A percentile compares a stretch with the other conserved stretches of the same genome.
phyloP scores from a whole-genome alignment of 148 eudicot species.

The Vaccinium myrtillus region DNA sequence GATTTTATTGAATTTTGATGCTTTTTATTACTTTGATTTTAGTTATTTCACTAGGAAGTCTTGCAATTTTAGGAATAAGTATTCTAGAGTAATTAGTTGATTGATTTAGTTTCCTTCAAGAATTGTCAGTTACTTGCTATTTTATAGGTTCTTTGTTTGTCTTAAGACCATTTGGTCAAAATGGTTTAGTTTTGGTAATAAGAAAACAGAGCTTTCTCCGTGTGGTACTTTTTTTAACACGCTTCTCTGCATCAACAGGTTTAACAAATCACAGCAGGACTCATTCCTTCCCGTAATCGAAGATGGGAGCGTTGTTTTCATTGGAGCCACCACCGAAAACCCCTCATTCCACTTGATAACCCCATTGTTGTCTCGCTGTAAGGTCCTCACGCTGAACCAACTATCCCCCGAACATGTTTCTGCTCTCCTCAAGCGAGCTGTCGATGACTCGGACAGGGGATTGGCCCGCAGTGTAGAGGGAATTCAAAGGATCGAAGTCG shows the following conservation, averaged over 20 bases:
- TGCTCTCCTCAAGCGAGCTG: slow-evolving; percentile 48
- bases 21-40: too few relatives aligned
- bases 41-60: too few relatives aligned
- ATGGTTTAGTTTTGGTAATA: too few relatives aligned
- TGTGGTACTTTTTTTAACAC: too few relatives aligned
- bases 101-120: too few relatives aligned
- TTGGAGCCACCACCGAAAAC: slow-evolving; percentile 94
- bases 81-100: too few relatives aligned
- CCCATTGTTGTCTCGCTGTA: slow-evolving; percentile 77
- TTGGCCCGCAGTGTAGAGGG: slow-evolving; percentile 32
- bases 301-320: slow-evolving; percentile 78
- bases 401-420: slow-evolving; percentile 37
- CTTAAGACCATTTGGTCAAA: too few relatives aligned
- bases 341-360: slow-evolving; percentile 90
- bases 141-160: too few relatives aligned
- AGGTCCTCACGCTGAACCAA: slow-evolving; percentile 61
- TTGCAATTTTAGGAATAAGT: too few relatives aligned
- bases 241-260: slow-evolving; percentile 25
- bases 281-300: slow-evolving; percentile 89
- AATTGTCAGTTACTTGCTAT: too few relatives aligned
- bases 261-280: slow-evolving; percentile 86
- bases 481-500: slow-evolving; percentile 34
- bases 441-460: slow-evolving; percentile 46
- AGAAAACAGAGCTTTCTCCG: too few relatives aligned
- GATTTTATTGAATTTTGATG: too few relatives aligned